These are phyloP conservation scores for Phylloporus sp. DNA, from an alignment of 768 basidiomycete species.

Conservation along the genomic window DNA sequence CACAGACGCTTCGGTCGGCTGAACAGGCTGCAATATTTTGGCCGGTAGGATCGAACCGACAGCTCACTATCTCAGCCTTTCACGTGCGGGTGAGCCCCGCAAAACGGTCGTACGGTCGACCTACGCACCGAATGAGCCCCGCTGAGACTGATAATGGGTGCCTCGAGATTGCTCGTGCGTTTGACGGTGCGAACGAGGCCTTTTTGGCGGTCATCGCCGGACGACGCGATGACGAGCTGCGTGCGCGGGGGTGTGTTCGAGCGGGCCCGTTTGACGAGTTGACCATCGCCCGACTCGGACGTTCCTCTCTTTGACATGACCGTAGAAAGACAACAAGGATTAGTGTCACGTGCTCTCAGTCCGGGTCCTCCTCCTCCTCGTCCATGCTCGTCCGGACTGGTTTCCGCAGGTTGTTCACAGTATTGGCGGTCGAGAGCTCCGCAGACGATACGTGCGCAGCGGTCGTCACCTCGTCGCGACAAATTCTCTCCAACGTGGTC, in stretches of 20 bases:
- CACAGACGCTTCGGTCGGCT: slow-evolving; percentile 85
- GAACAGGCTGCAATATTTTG: slow-evolving; percentile 92
- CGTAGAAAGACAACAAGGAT: no score
- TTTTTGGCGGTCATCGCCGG: slow-evolving; percentile 67
- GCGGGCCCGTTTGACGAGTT: slow-evolving; percentile 59
- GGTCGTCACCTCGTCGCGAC: slow-evolving; percentile 64
- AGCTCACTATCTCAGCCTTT: slow-evolving; percentile 83
- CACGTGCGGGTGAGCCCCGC: neutral
- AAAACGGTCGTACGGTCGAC: neutral
- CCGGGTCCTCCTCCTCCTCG: no score
- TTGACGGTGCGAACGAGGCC: slow-evolving; percentile 81
- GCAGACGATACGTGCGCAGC: slow-evolving; percentile 95
- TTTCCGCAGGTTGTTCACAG: slow-evolving; percentile 47
- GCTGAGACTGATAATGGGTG: slow-evolving; percentile 87
- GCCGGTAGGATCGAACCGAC: slow-evolving; percentile 91
- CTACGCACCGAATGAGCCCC: slow-evolving; percentile 78
- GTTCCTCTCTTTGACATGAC: slow-evolving; percentile 73
- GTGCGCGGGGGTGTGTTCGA: slow-evolving; percentile 48
- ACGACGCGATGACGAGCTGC: slow-evolving; percentile 74
- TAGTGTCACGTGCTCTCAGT: no score
- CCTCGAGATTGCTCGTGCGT: slow-evolving; percentile 88
- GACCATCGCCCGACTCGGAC: slow-evolving; percentile 49
- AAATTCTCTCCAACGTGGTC: slow-evolving; percentile 81
- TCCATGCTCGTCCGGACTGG: no score
- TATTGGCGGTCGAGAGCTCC: slow-evolving; percentile 78